These are phyloP conservation scores for Trichosanthes truncata DNA, from an alignment of 306 rosid species.

Conservation along the genomic window DNA sequence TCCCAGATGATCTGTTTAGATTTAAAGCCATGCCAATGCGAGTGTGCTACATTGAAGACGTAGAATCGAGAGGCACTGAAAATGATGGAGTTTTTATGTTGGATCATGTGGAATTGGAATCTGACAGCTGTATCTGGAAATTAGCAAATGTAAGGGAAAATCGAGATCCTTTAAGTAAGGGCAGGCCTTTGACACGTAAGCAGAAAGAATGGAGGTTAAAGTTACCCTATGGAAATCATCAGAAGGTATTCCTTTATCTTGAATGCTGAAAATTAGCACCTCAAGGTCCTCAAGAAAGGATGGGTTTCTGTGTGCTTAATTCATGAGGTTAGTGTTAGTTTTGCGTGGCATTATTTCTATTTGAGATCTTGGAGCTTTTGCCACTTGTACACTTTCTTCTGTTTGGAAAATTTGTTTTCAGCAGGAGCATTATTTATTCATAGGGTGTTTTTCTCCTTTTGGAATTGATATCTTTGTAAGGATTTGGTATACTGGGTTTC, in stretches of 20 bases:
- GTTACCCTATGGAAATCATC: conserved; percentile 54
- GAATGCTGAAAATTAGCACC: conserved; percentile 25
- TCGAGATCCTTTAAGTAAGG: conserved; percentile 63
- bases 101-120: conserved; percentile 47
- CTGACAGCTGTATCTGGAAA: conserved; percentile 70
- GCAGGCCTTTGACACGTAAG: conserved; percentile 70
- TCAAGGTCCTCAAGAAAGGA: background rate
- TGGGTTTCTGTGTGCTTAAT: background rate
- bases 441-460: background rate
- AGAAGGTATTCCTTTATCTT: conserved; percentile 56
- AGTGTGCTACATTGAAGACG: conserved; percentile 43
- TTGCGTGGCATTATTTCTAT: background rate
- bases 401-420: background rate
- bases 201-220: conserved; percentile 85
- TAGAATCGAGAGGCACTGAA: conserved; percentile 36
- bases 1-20: conserved; percentile 68
- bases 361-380: background rate
- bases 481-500: background rate
- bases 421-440: background rate
- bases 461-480: conserved; percentile 2
- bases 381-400: background rate
- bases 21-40: conserved; percentile 72
- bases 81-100: conserved; percentile 49
- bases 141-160: conserved; percentile 76
- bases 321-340: conserved; percentile 10